Base-by-base conservation (phyloP, 305 asterid species). In the Fraxinus latifolia region DNA sequence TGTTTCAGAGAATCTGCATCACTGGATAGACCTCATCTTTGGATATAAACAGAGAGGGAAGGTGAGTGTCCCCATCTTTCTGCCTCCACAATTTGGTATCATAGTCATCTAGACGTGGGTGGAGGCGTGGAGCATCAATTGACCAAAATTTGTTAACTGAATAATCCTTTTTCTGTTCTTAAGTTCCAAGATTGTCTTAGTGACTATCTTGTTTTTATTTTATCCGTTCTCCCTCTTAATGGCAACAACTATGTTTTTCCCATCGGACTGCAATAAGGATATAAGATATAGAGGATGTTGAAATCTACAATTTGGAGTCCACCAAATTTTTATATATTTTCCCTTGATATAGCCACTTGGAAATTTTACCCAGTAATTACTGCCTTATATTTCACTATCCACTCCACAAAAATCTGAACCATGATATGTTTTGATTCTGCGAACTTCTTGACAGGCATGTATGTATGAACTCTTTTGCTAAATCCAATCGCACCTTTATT, bases 1-100 rank as follows among this genome's bases (percentile, higher is more conserved):
- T 90, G 97, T 96, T 81, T 96, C 99, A 33, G 95, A 93, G 90
- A 90, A 92, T 90, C 93, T 96, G 84, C 99, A 96, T 88, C 98
- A 96, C 84, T 96, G 99, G 99, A 96, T 96, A 84, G 99, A 96
- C 90, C 98, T 96, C 79, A 95, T 96, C 89, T 96, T 96, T 88
- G 99, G 99, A 83, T 87, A 82, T 82, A 96, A 89, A 87, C 99
- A 96, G 90, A 89, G 99, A 77, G 99, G 99, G 78, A 96, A 96
- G 98, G 99, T 96, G 81, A 82, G 97, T 87, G 17, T 29, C 42
- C 39, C 74, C 37, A 12, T 68, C 33, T 27, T 44, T 60, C 14
- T 76, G 60, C 47, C 71, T 76, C 53, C 53, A 32, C 31, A 50
- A 71, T 73, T 27, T 25, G 80, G 79, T 74, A 55, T 4, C 19